Evolutionary conservation across 331 rosid genomes (phyloP).

Genomic region (Malus hybrid): DNA sequence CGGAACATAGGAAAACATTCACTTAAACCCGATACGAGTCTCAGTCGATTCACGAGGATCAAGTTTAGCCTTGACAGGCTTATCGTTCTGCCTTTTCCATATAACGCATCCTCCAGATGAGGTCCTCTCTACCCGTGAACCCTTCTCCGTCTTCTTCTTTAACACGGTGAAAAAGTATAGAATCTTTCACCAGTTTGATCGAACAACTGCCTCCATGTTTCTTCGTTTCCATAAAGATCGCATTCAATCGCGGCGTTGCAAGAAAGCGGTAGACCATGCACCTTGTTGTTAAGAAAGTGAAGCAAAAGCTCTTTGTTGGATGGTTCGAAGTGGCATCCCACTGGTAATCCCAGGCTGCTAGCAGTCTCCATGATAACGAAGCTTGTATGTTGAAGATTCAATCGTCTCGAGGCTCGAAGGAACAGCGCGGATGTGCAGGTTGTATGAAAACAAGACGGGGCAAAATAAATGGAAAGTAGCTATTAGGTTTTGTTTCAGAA

Average conservation of each 20-base stretch:
- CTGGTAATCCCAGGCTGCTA: not conserved
- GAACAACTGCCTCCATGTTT: not conserved
- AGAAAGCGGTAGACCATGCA: not conserved
- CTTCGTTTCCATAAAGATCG: not conserved
- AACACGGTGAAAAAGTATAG: not conserved
- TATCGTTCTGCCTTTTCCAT: not conserved
- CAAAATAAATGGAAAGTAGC: not conserved
- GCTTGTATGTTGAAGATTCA: too few species aligned
- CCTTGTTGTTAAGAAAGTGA: not conserved
- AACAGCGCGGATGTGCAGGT: too few species aligned
- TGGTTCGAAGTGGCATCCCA: not conserved
- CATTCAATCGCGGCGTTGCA: not conserved
- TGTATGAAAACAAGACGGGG: too few species aligned
- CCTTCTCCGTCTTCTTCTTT: not conserved
- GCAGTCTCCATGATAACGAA: not conserved
- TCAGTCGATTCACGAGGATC: not conserved
- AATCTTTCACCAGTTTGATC: not conserved
- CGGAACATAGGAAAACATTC: not conserved
- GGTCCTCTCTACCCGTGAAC: not conserved
- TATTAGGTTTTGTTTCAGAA: not conserved
- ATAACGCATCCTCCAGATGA: not conserved
- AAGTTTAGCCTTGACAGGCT: not conserved
- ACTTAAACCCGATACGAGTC: not conserved
- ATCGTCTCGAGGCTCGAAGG: too few species aligned
- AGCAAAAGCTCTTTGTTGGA: not conserved